Base-by-base conservation (phyloP, 2,329 filamentous ascomycete species). In the Aspergillus bombycis region DNA sequence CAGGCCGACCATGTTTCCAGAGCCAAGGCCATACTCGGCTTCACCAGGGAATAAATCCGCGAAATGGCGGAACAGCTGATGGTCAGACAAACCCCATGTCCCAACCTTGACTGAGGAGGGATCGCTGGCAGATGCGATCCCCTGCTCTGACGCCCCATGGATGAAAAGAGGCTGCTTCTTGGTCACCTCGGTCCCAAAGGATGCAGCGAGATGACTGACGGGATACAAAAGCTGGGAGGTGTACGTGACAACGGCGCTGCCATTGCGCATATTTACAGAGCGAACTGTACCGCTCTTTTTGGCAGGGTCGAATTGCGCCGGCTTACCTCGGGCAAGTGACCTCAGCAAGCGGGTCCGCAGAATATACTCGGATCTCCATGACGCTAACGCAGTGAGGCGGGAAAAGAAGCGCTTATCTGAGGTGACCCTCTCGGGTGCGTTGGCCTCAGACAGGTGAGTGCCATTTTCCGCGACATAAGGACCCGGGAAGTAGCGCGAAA, bases 351-450 rank as follows among this genome's bases (percentile, higher is more conserved):
- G 87, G 2, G 93, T 97, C 54, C 95, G 87, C 62, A 97, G 81
- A 55, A 98, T 90, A 73, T 98, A 99, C 77, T 99, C 95, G 78
- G 92, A 97, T 70, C 94, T 88, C 94, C 95, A 98, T 10, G 94
- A 95, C n/a, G 93, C 91, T 65, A 94, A 80, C 4, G 89, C 85
- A 11, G 92, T 96, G 60, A 99, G 84, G 50, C 94, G 88, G 19
- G 91, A 88, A 73, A 98, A 99, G 67, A 88, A 86, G 52, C 93
- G 91, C 70, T 87, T 86, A 73, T 95, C 91, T 1, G 91, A 90
- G 32, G 87, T 86, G 52, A 93, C 81, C 60, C 77, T 77, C 71
- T 87, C 88, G 60, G 79, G 77, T 53, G 78, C 77, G 41, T 86
- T 80, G 28, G 81, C 78, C 26, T 83, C 81, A 69, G 80, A 80